phyloP scores from a whole-genome alignment of 2,329 filamentous ascomycete species.

The Keithomyces neogunnii region DNA sequence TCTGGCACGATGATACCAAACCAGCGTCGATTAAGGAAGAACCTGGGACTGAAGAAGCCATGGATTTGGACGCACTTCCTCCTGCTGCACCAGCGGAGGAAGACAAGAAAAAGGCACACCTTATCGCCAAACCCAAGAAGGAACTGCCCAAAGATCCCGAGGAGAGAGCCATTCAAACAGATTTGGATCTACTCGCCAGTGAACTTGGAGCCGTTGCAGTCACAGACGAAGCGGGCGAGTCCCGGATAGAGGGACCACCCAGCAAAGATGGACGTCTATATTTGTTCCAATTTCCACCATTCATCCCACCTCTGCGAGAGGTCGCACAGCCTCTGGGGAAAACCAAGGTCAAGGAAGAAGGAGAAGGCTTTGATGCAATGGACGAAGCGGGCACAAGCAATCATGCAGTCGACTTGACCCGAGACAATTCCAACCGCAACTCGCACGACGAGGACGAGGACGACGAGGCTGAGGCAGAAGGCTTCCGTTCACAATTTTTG shows the following conservation, averaged over 20 bases:
- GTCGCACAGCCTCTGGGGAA: constrained; percentile 15
- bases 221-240: constrained; percentile 19
- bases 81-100: constrained; percentile 14
- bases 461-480: constrained; percentile 24
- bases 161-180: constrained; percentile 28
- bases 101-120: constrained; percentile 12
- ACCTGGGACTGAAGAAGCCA: constrained; percentile 30
- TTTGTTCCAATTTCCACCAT: constrained; percentile 56
- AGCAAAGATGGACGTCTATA: constrained; percentile 50
- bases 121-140: constrained; percentile 18
- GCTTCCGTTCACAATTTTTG: constrained; percentile 30
- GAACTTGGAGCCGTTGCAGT: constrained; percentile 32
- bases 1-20: constrained; percentile 34
- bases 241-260: constrained; percentile 18
- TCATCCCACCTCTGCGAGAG: constrained; percentile 46
- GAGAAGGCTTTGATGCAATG: constrained; percentile 29
- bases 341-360: constrained; percentile 33
- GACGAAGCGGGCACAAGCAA: constrained; percentile 13
- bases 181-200: constrained; percentile 32
- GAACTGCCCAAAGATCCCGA: constrained; percentile 26
- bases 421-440: constrained; percentile 13
- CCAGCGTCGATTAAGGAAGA: constrained; percentile 35
- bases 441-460: constrained; percentile 19
- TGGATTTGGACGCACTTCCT: constrained; percentile 30
- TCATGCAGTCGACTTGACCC: constrained; percentile 33